These are phyloP conservation scores for Centrapalus pauciflorus DNA, from an alignment of 129 eudicot genomes.

Conservation along the genomic window DNA sequence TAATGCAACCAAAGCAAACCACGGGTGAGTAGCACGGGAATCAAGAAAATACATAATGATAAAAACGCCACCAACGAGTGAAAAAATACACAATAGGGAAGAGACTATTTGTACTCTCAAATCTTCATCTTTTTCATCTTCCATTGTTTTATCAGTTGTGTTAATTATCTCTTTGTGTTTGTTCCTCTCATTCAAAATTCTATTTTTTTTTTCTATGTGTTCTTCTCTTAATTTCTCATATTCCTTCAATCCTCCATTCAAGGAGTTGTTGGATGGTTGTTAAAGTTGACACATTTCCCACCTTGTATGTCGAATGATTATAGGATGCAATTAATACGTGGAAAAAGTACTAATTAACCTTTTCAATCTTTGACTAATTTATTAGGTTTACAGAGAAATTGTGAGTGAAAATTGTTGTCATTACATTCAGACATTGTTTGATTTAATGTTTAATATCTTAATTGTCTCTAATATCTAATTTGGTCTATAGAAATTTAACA, in stretches of 20 bases:
- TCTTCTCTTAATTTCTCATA: background rate
- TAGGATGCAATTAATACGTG: slow-evolving; percentile 5
- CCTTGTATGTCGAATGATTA: slow-evolving; percentile 13
- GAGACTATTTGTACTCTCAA: slow-evolving; percentile 41
- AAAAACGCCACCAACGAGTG: slow-evolving; percentile 44
- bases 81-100: slow-evolving; percentile 33
- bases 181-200: background rate
- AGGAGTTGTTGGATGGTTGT: slow-evolving; percentile 9
- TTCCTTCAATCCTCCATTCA: background rate
- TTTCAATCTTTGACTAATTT: slow-evolving; percentile 3
- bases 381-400: too few species aligned
- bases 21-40: slow-evolving; percentile 38
- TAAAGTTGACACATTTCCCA: background rate
- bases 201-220: background rate
- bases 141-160: slow-evolving; percentile 31
- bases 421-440: too few species aligned
- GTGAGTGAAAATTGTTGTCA: too few species aligned
- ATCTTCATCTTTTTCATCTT: slow-evolving; percentile 43
- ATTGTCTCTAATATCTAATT: too few species aligned
- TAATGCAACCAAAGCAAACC: slow-evolving; percentile 48
- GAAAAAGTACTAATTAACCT: too few species aligned
- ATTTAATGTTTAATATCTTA: too few species aligned
- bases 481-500: too few species aligned
- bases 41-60: slow-evolving; percentile 43
- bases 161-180: background rate